Conservation (phyloP, 2,329 filamentous ascomycete genomes). For the Lachnellula arida region DNA sequence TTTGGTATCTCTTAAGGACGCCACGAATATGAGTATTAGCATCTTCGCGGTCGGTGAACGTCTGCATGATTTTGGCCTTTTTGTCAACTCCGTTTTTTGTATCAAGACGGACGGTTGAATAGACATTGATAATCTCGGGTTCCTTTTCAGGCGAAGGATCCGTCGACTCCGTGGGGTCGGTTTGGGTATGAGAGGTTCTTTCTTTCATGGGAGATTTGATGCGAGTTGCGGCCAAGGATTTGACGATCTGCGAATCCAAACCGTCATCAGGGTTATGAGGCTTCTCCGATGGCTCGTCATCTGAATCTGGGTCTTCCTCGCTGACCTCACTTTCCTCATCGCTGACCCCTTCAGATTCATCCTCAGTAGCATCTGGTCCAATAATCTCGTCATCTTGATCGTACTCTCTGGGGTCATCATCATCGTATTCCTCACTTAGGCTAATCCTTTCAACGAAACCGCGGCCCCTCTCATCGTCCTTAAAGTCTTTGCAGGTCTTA, state of each 20-base stretch:
- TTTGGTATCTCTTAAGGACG: not conserved
- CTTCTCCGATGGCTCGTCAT: too few relatives aligned
- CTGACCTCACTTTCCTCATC: not conserved
- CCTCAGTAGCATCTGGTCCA: not conserved
- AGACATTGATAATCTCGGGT: not conserved
- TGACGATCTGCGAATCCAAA: too few relatives aligned
- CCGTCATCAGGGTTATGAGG: too few relatives aligned
- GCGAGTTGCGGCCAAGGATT: not conserved
- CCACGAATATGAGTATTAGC: not conserved
- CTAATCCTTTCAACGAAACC: not conserved
- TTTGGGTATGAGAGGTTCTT: not conserved
- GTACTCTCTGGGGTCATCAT: not conserved
- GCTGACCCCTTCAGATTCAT: not conserved
- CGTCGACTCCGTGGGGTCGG: not conserved
- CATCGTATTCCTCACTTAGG: not conserved
- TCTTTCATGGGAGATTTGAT: not conserved
- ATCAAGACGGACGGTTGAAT: not conserved
- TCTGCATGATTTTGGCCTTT: not conserved
- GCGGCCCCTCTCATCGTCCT: not conserved
- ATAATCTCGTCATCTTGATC: not conserved
- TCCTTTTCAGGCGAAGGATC: not conserved
- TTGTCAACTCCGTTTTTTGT: not conserved
- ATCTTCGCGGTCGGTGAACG: not conserved
- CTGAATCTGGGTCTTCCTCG: too few relatives aligned
- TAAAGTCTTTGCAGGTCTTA: not conserved